Conservation (phyloP, 805 yeast species). For the Candida endomychidarum region DNA sequence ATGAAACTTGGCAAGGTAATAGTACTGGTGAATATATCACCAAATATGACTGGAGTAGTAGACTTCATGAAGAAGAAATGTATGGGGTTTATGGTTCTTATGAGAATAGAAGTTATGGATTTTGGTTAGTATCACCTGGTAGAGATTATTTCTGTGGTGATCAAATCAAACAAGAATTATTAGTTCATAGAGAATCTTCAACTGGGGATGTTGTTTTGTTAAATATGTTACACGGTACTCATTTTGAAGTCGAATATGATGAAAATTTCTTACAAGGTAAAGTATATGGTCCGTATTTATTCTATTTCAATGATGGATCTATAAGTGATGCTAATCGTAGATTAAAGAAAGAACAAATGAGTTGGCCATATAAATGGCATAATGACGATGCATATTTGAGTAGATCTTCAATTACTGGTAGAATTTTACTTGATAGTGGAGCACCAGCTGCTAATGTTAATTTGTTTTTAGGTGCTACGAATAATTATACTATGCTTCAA, state of each 20-base stretch:
- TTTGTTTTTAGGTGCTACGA: slow-evolving; percentile 10
- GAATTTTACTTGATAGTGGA: slow-evolving; percentile 10
- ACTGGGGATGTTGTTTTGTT: slow-evolving; percentile 15
- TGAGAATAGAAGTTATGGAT: slow-evolving; percentile 12
- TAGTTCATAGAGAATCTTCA: slow-evolving; percentile 13
- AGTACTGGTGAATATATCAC: slow-evolving; percentile 9
- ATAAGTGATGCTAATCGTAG: slow-evolving; percentile 15
- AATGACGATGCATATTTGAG: slow-evolving; percentile 5
- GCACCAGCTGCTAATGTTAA: slow-evolving; percentile 13
- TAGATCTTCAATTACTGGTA: slow-evolving; percentile 10
- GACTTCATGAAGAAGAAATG: slow-evolving; percentile 14
- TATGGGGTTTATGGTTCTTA: slow-evolving; percentile 13
- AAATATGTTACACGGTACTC: slow-evolving; percentile 16
- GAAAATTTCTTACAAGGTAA: slow-evolving; percentile 10
- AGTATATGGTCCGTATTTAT: slow-evolving; percentile 15
- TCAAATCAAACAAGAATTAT: slow-evolving; percentile 13
- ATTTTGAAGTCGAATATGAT: slow-evolving; percentile 11
- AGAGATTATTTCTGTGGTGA: slow-evolving; percentile 15
- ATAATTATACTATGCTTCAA: slow-evolving; percentile 15
- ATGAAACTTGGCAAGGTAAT: slow-evolving; percentile 10
- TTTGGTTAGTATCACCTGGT: slow-evolving; percentile 14
- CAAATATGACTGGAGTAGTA: slow-evolving; percentile 14
- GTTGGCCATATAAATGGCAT: slow-evolving; percentile 15
- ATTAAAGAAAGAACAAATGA: slow-evolving; percentile 11
- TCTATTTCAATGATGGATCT: slow-evolving; percentile 13